Evolutionary conservation across 176 grass and related monocot genomes (phyloP), one percentile per base, ranked within the genome.

Genomic region (Poa annua): DNA sequence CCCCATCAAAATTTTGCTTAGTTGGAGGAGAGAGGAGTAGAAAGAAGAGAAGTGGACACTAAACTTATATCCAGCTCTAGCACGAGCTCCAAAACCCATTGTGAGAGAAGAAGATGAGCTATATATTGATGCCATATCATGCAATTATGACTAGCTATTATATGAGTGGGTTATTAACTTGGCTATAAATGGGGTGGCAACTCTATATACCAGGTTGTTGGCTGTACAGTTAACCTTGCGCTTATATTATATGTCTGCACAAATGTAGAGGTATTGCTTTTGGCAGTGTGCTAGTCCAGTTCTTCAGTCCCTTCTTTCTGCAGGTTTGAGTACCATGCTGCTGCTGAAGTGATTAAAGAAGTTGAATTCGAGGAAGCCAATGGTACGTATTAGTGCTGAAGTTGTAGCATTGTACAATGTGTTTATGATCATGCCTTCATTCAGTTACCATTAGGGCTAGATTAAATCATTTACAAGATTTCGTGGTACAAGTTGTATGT

Each of bases 311-410:
- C 52, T 52, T 83, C 29, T 72, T 81, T 66, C 3, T 87, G 78
- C 84, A 99, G 97, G 45, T 99, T 99, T 66, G 91, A 96, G 84
- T 96, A 99, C 66, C 77, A 92, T 86, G 97, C 97, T 47, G 83
- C 91, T 72, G 93, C 88, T 47, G 91, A 99, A 78, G 68, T 96
- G 74, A 85, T 92, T 77, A 96, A 96, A 88, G 88, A 92, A 87
- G 72, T 99, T 15, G 89, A 88, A 78, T 99, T 94, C 73, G 93
- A 90, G 85, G 91, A 94, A 87, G 90, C 59, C 78, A 81, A 96
- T 66, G 96, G 96, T 99, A 83, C 17, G 83, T 80, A 38, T 53
- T 62, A 90, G 29, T 10, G 53, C 39, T 29, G 14, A 32, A 16
- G 35, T 25, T 68, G 25, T 61, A 45, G 16, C 13, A 26, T 81